Base-by-base conservation (phyloP, 2,329 filamentous ascomycete genomes). In the Xylariaceae sp. region DNA sequence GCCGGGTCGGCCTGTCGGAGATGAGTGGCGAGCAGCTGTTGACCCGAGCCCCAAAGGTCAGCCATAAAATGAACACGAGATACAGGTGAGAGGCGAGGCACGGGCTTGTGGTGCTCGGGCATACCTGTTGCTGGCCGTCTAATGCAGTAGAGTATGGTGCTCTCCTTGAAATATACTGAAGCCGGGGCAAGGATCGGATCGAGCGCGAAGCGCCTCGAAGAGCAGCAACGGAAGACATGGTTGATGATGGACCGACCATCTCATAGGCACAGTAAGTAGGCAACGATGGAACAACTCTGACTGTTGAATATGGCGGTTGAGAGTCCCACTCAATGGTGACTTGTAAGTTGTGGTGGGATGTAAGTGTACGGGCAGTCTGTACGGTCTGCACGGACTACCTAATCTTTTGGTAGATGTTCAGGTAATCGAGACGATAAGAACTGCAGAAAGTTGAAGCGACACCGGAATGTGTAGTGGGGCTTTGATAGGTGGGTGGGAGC, bases 1-100 rank as follows among this genome's bases (percentile, higher is more conserved):
- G 85, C 78, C 44, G 92, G 89, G 71, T 97, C 94, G 62, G 90
- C 89, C 66, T 94, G 81, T 69, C 91, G 80, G 50, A 99, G 81
- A 68, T 87, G 79, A 54, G 88, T 80, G 46, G 88, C 83, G 51
- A 99, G 85, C 53, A 96, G 76, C 91, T 96, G 62, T 41, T 19
- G 19, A 19, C 19, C 19, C 19, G 19, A 43, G 34, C 30, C 30
- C 29, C 51, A 59, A 34, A 62, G 50, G 42, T 62, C 12, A 62
- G 58, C 48, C 35, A 49, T 27, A 27, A 29, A 37, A 40, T 32
- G 3, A 32, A 30, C 11, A 3, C 11, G 34, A 3, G 12, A 27
- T 7, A 12, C 5, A 12, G 27, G 9, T n/a, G 27, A 31, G 27
- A 30, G n/a, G 9, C 42, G 5, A 19, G 7, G 11, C 4, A 31